phyloP scores from a whole-genome alignment of 768 basidiomycete genomes.

The Suillus clintonianus region DNA sequence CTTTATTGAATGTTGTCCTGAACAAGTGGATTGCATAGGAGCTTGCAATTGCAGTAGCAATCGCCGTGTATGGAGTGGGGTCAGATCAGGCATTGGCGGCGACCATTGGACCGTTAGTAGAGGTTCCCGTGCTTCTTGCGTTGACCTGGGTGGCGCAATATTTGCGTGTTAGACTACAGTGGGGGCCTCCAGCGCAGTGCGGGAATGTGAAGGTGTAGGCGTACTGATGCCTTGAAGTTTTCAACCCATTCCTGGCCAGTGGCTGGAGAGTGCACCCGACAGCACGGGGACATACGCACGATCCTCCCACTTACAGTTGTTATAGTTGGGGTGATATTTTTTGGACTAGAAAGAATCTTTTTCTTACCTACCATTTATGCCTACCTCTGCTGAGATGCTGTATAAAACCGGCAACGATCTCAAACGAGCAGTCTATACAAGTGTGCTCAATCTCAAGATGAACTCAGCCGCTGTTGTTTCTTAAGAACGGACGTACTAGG shows the following conservation, averaged over 20 bases:
- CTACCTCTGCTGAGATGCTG: not conserved
- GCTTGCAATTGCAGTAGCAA: slow-evolving; percentile 80
- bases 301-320: not conserved
- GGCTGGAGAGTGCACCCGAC: not conserved
- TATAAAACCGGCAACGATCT: no score
- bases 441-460: not conserved
- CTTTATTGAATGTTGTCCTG: not conserved
- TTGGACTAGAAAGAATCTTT: not conserved
- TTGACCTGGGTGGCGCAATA: slow-evolving; percentile 67
- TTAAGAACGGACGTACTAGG: not conserved
- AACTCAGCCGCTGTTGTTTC: not conserved
- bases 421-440: not conserved
- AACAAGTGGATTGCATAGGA: slow-evolving; percentile 43
- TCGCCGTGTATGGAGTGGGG: slow-evolving; percentile 75
- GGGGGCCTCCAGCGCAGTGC: slow-evolving; percentile 26
- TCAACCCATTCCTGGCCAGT: not conserved
- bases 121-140: slow-evolving; percentile 75
- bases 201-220: not conserved
- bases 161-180: slow-evolving; percentile 41
- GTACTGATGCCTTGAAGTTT: not conserved
- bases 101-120: slow-evolving; percentile 75
- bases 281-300: not conserved
- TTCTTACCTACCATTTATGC: not conserved
- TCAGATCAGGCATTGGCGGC: slow-evolving; percentile 82
- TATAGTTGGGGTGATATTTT: not conserved